Evolutionary conservation across 768 basidiomycete species (phyloP).

Genomic region (Rhodotorula graminis): DNA sequence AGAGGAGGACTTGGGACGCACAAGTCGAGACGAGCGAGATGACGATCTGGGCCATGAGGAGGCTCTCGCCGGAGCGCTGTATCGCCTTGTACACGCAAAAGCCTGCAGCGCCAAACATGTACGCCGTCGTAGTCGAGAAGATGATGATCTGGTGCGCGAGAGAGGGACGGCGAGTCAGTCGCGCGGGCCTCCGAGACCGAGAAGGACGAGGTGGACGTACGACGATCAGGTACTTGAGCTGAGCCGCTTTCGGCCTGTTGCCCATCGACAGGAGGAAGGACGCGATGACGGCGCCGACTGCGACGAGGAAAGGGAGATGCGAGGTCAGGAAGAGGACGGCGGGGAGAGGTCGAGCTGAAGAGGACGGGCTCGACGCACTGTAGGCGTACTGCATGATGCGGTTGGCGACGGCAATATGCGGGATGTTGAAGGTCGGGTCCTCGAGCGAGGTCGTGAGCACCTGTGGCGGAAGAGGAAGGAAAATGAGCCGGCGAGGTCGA

Average conservation of each 20-base stretch:
- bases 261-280: slow-evolving; percentile 95
- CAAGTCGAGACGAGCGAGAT: slow-evolving; percentile 59
- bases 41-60: slow-evolving; percentile 67
- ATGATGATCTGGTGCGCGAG: neutral
- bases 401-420: slow-evolving; percentile 39
- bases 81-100: slow-evolving; percentile 71
- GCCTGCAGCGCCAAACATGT: slow-evolving; percentile 77
- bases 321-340: slow-evolving; percentile 55
- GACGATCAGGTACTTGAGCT: slow-evolving; percentile 79
- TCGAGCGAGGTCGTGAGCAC: slow-evolving; percentile 85
- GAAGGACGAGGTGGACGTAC: slow-evolving; percentile 44
- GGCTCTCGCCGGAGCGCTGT: slow-evolving; percentile 56
- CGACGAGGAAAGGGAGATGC: slow-evolving; percentile 52
- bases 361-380: neutral
- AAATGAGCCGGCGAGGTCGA: neutral
- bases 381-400: slow-evolving; percentile 14
- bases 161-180: neutral
- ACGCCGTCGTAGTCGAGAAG: slow-evolving; percentile 50
- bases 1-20: neutral
- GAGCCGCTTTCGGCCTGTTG: slow-evolving; percentile 56
- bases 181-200: neutral
- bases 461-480: slow-evolving; percentile 52
- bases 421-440: slow-evolving; percentile 58
- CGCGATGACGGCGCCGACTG: slow-evolving; percentile 69
- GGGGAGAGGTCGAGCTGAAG: neutral